Evolutionary conservation across 2,329 filamentous ascomycete species (phyloP).

Genomic region (Xylaria sp.): DNA sequence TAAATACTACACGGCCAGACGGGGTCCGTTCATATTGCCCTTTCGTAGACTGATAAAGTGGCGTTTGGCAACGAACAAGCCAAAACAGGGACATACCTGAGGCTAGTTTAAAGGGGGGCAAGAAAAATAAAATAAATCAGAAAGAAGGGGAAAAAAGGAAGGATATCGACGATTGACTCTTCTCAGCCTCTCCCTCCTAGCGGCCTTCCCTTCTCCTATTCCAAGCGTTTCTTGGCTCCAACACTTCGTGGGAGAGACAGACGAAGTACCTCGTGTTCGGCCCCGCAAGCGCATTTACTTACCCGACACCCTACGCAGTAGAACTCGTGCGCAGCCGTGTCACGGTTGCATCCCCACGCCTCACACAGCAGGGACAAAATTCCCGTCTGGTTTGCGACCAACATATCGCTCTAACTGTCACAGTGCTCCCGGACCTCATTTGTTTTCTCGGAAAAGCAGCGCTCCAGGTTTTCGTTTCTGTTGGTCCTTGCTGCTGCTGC

Average conservation of each 20-base stretch:
- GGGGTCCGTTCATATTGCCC: too few relatives aligned
- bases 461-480: neutral
- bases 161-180: too few relatives aligned
- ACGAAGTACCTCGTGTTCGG: neutral
- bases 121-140: too few relatives aligned
- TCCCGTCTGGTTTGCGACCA: neutral
- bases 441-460: neutral
- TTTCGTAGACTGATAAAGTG: too few relatives aligned
- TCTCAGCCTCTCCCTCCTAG: too few relatives aligned
- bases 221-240: neutral
- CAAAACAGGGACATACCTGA: too few relatives aligned
- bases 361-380: neutral
- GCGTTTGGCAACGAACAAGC: too few relatives aligned
- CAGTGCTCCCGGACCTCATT: neutral
- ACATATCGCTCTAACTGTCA: neutral
- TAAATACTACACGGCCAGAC: too few relatives aligned
- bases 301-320: too few relatives aligned
- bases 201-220: neutral
- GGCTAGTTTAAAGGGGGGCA: too few relatives aligned
- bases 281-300: neutral
- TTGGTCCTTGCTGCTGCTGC: too few relatives aligned
- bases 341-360: neutral
- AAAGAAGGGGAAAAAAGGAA: too few relatives aligned
- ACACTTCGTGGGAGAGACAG: neutral
- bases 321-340: neutral